These are phyloP conservation scores for Elaphomyces granulatus DNA, from an alignment of 495 filamentous ascomycete genomes.

Conservation along the genomic window DNA sequence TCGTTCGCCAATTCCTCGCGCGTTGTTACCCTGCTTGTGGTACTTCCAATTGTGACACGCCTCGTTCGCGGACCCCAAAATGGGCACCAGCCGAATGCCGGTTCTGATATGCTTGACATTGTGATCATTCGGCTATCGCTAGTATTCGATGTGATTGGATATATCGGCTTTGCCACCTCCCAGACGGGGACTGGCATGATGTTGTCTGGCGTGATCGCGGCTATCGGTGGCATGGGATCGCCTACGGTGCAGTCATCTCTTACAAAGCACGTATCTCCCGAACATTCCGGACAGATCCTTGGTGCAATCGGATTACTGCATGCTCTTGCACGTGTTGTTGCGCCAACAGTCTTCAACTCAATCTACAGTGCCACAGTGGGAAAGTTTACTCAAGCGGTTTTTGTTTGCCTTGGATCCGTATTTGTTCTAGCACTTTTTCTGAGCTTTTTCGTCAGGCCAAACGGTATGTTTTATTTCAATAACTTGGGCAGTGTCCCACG, in stretches of 20 bases:
- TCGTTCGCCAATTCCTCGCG: slow-evolving; percentile 59
- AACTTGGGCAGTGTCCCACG: not conserved
- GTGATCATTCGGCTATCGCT: slow-evolving; percentile 60
- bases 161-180: slow-evolving; percentile 54
- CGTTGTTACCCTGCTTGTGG: slow-evolving; percentile 54
- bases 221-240: slow-evolving; percentile 69
- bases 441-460: slow-evolving; percentile 54
- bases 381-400: slow-evolving; percentile 65
- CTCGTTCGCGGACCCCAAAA: slow-evolving; percentile 41
- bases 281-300: slow-evolving; percentile 67
- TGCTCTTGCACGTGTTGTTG: slow-evolving; percentile 61
- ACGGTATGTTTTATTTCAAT: slow-evolving; percentile 41
- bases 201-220: slow-evolving; percentile 51
- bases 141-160: slow-evolving; percentile 63
- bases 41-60: slow-evolving; percentile 60
- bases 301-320: slow-evolving; percentile 81
- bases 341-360: slow-evolving; percentile 67
- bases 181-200: slow-evolving; percentile 42
- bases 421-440: slow-evolving; percentile 52
- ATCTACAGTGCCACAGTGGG: slow-evolving; percentile 73
- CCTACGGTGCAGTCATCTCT: slow-evolving; percentile 70
- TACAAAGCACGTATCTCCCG: slow-evolving; percentile 79
- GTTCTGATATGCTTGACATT: slow-evolving; percentile 70
- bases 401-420: slow-evolving; percentile 51
- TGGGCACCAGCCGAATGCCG: slow-evolving; percentile 38